Percentiles rank a stretch among this genome's conserved stretches.
Conservation (phyloP, 441 rosid species). For the Syzygium syzygioides region DNA sequence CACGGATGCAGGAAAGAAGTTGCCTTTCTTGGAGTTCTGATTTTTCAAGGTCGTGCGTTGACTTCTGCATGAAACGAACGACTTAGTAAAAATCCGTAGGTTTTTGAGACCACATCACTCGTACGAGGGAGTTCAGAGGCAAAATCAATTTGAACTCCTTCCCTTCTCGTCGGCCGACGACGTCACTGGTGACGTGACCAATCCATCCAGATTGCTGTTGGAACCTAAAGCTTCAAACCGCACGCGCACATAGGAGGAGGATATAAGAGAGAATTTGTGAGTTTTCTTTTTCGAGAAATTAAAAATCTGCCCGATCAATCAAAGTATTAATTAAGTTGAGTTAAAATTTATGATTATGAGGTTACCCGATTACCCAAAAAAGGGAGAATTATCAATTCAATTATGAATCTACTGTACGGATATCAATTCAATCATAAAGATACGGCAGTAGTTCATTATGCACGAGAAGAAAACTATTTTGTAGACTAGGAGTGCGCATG, state of each 20-base stretch:
- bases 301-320: not conserved
- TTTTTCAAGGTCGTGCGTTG: not conserved
- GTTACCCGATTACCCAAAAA: not conserved
- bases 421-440: not conserved
- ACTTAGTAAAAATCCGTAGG: not conserved
- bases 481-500: no score
- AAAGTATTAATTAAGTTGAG: not conserved
- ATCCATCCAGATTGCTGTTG: not conserved
- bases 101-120: not conserved
- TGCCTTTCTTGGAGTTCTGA: not conserved
- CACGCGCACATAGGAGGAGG: not conserved
- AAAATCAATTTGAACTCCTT: not conserved
- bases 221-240: not conserved
- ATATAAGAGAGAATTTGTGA: not conserved
- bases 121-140: not conserved
- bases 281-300: not conserved
- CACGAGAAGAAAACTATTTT: no score
- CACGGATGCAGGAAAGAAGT: not conserved
- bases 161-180: not conserved
- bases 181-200: not conserved
- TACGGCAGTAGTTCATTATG: no score
- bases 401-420: accelerated
- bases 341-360: not conserved
- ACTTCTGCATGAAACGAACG: not conserved
- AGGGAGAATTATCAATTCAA: not conserved